phyloP scores from a whole-genome alignment of 2,329 filamentous ascomycete species.

The Claviceps purpurea region DNA sequence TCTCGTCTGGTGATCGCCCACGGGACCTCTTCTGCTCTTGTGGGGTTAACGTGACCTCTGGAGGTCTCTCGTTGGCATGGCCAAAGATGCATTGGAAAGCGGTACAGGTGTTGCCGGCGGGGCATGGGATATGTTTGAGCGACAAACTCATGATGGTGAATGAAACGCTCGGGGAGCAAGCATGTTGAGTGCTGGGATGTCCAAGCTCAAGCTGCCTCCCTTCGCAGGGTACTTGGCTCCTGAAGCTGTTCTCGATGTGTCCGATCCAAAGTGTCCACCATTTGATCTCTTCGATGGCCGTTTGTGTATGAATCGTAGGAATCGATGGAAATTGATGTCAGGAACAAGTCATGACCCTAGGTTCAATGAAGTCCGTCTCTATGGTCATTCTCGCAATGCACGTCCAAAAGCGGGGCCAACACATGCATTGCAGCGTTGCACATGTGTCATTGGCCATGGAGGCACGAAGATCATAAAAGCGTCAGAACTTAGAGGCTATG shows the following conservation, averaged over 20 bases:
- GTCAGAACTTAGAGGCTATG: not conserved
- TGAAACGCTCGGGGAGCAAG: not conserved
- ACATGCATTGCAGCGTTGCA: too few species aligned
- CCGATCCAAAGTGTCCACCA: too few species aligned
- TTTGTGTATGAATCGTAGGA: not conserved
- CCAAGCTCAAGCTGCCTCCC: not conserved
- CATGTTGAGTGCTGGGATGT: not conserved
- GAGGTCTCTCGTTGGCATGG: conserved; percentile 22
- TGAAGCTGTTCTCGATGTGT: not conserved
- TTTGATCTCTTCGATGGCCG: not conserved
- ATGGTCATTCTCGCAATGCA: too few species aligned
- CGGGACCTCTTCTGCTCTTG: not conserved
- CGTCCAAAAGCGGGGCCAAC: too few species aligned
- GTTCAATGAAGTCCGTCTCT: not conserved
- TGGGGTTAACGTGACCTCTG: conserved; percentile 5
- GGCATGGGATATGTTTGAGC: conserved; percentile 37
- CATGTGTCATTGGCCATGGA: not conserved
- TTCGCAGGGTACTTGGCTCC: not conserved
- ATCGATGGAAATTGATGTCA: not conserved
- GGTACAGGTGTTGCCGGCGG: conserved; percentile 32
- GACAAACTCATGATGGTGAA: conserved; percentile 21
- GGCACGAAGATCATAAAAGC: not conserved
- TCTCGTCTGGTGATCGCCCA: conserved; percentile 10
- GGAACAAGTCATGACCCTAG: not conserved
- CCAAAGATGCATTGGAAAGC: conserved; percentile 39